Base-by-base conservation (phyloP, 2,329 filamentous ascomycete genomes). In the Parasarocladium wereldwijsianum region DNA sequence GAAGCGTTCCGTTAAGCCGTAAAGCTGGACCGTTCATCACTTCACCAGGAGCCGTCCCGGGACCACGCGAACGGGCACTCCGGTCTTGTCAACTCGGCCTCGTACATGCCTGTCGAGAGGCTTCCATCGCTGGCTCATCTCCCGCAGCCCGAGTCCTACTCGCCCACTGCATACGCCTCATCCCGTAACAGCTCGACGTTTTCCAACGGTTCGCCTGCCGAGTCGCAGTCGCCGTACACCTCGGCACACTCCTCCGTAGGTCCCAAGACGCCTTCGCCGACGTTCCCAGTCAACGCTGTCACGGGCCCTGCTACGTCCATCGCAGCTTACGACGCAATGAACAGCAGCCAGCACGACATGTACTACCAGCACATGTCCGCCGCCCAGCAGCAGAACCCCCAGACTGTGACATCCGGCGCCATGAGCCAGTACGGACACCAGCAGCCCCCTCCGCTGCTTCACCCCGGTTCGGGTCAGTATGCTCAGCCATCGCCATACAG, bases 1-100 rank as follows among this genome's bases (percentile, higher is more conserved):
- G 28, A 21, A 30, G 28, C 23, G 28, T 30, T 30, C 28, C 19
- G 8, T 15, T 30, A 15, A 30, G 78, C 74, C 81, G 82, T 72
- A 77, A 90, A 86, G 67, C 83, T 92, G 83, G 83, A 86, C 81
- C 75, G 86, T 57, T 80, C 82, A 62, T 81, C 81, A 61, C 79
- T 85, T 52, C 79, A 79, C 51, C 76, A 82, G 64, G 72, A 81
- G 63, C 76, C 82, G 60, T 72, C 76, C 70, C 76, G 80, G 72
- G 77, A 76, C 64, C 66, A 68, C 51, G 66, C 70, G 57, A 77
- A 86, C 58, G 64, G 68, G 46, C 55, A 73, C 59, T 80, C 76
- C 59, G 76, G 74, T 57, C 61, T 66, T 50, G 68, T 77, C 41
- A 70, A 77, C 53, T 70, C 71, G 33, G 37, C 72, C 50, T 60